Percentiles rank a stretch among this genome's conserved stretches.
These are phyloP conservation scores for Naganishia sp. DNA, from an alignment of 1,284 basidiomycete species.

Conservation along the genomic window DNA sequence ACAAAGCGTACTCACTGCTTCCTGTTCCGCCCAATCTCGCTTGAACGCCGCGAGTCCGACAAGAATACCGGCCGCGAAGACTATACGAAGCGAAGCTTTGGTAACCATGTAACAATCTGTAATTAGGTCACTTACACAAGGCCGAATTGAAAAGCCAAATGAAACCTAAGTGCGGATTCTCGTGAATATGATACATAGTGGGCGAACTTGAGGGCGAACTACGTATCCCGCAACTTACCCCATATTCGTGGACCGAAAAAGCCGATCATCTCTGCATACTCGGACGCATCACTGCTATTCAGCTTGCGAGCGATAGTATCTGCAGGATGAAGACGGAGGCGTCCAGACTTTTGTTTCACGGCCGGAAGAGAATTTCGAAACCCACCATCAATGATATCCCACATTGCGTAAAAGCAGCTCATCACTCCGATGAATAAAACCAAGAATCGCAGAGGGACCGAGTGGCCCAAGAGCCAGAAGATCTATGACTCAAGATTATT, in stretches of 20 bases:
- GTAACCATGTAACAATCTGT: neutral
- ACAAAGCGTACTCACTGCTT: neutral
- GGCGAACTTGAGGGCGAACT: no score
- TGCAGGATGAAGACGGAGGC: conserved; percentile 24
- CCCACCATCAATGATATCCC: conserved; percentile 76
- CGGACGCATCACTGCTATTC: conserved; percentile 86
- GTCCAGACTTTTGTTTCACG: neutral
- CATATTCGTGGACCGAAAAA: conserved; percentile 57
- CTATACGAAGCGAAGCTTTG: conserved; percentile 33
- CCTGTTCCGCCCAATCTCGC: conserved; percentile 54
- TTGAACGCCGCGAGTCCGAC: conserved; percentile 86
- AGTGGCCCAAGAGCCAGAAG: conserved; percentile 80
- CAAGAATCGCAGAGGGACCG: conserved; percentile 62
- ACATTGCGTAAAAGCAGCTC: conserved; percentile 76
- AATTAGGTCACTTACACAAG: conserved; percentile 55
- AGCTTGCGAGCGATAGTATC: conserved; percentile 88
- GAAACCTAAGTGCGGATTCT: conserved; percentile 60
- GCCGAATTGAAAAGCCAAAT: conserved; percentile 85
- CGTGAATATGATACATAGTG: no score
- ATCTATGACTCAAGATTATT: conserved; percentile 45
- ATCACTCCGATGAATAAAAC: conserved; percentile 94
- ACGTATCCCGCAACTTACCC: conserved; percentile 48
- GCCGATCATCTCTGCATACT: conserved; percentile 84
- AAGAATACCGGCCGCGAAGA: conserved; percentile 78
- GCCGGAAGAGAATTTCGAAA: neutral